phyloP scores from a whole-genome alignment of 2,329 filamentous ascomycete species.

The Calonectria honghensis region DNA sequence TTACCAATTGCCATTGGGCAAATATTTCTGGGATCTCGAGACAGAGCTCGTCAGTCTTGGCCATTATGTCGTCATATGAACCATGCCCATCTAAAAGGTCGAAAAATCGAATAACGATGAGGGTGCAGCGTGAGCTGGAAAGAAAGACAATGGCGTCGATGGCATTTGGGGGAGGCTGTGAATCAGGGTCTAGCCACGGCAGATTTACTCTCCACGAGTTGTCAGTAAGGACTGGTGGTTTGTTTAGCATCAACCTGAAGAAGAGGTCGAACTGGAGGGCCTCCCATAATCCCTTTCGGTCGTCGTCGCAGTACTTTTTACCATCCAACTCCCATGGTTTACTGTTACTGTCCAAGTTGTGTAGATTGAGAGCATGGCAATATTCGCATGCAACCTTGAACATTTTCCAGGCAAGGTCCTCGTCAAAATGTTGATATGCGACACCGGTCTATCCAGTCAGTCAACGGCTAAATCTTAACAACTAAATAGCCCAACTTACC shows the following conservation, averaged over 20 bases:
- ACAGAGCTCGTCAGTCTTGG: slow-evolving; percentile 13
- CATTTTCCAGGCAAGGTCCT: slow-evolving; percentile 24
- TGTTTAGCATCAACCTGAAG: slow-evolving; percentile 15
- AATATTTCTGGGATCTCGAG: slow-evolving; percentile 16
- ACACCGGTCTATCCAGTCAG: not conserved
- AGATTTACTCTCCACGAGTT: slow-evolving; percentile 16
- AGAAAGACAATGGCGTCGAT: slow-evolving; percentile 13
- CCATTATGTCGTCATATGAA: not conserved
- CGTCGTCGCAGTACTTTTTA: not conserved
- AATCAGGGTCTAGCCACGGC: slow-evolving; percentile 7
- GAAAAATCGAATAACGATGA: not conserved
- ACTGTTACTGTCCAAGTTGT: slow-evolving; percentile 13
- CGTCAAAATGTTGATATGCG: slow-evolving; percentile 20
- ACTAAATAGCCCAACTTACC: not conserved
- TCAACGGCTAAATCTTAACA: not conserved
- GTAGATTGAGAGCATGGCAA: slow-evolving; percentile 23
- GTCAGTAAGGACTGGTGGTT: not conserved
- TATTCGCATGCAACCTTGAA: slow-evolving; percentile 23
- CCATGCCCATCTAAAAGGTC: not conserved
- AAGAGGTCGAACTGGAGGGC: slow-evolving; percentile 5
- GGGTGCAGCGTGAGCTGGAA: slow-evolving; percentile 14
- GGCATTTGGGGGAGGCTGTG: not conserved
- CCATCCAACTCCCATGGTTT: not conserved
- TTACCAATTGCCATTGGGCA: slow-evolving; percentile 16
- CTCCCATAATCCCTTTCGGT: slow-evolving; percentile 10